These are phyloP conservation scores for Paraglomus brasilianum DNA, from an alignment of 192 early-diverging fungal genomes.

Conservation along the genomic window DNA sequence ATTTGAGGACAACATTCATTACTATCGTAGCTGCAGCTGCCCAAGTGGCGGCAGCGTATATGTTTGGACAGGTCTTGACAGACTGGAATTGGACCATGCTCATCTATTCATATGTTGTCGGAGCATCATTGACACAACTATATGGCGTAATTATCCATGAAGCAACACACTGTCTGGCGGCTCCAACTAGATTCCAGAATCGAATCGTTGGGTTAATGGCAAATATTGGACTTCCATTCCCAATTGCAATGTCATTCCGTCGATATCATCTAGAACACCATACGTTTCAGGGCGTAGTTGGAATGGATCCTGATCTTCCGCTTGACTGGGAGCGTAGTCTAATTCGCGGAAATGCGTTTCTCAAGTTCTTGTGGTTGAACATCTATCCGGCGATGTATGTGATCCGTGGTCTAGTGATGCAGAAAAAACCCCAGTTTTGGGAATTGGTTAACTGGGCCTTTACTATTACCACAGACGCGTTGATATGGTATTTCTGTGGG, in stretches of 20 bases:
- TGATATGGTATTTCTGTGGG: slow-evolving; percentile 60
- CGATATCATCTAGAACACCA: slow-evolving; percentile 95
- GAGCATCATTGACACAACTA: slow-evolving; percentile 78
- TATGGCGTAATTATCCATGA: slow-evolving; percentile 92
- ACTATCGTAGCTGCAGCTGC: slow-evolving; percentile 59
- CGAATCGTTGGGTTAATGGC: slow-evolving; percentile 77
- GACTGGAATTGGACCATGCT: slow-evolving; percentile 67
- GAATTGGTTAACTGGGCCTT: slow-evolving; percentile 78
- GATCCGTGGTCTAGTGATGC: slow-evolving; percentile 65
- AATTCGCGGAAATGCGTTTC: slow-evolving; percentile 63
- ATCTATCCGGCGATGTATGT: slow-evolving; percentile 89
- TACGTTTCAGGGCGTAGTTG: slow-evolving; percentile 93
- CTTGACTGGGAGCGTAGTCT: slow-evolving; percentile 81
- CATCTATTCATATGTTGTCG: slow-evolving; percentile 69
- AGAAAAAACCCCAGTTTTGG: slow-evolving; percentile 71
- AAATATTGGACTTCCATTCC: slow-evolving; percentile 84
- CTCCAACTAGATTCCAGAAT: slow-evolving; percentile 71
- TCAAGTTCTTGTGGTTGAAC: slow-evolving; percentile 78
- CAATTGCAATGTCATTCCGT: slow-evolving; percentile 78
- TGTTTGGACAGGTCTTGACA: slow-evolving; percentile 65
- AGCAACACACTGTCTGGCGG: slow-evolving; percentile 83
- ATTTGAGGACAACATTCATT: slow-evolving; percentile 76
- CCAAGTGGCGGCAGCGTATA: slow-evolving; percentile 79
- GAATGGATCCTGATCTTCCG: slow-evolving; percentile 92
- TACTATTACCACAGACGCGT: slow-evolving; percentile 55